Evolutionary conservation across 352 stramenopile species (phyloP), one percentile per base, ranked within the genome.

Genomic region (Phytophthora pseudosyringae): DNA sequence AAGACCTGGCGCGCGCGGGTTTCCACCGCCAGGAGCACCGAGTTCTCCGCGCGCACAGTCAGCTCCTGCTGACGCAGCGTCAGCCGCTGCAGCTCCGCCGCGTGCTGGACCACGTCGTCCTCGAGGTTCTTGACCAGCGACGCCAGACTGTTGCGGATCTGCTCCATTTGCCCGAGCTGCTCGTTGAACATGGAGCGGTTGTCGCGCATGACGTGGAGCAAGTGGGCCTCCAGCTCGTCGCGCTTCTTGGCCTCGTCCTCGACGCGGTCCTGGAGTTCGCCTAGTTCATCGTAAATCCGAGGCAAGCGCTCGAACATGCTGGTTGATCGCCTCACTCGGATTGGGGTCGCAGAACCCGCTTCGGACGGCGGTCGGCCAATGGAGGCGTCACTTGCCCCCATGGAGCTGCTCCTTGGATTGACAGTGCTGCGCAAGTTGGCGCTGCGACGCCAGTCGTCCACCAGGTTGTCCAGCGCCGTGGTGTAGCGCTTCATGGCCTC

Each of bases 401-500:
- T 32, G 1, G 44, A 59, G 38, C 33, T 61, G 32, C 25, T 56
- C 21, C 54, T 56, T 5, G 48, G 31, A 21, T 63, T 48, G 1
- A 16, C 41, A 18, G 32, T 13, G 32, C 43, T 75, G 45, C 74
- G 71, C 16, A 85, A 31, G 46, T 71, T 85, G 4, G 83, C 75
- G 18, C 73, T 89, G 51, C 82, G 83, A 32, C 84, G 77, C 84
- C 84, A 95, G 64, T 91, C 82, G 57, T 95, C 84, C 57, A 95
- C 84, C 16, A 93, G 63, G 52, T 90, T 91, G 58, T 95, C 86
- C 16, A 95, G 74, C 32, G 71, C 76, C 15, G 75, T 85, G 9
- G 79, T 92, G 71, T 93, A 95, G 11, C 75, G 68, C 54, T 87
- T 86, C 86, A 92, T 95, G 58, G 86, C 86, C 53, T 91, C 80